A percentile compares a stretch with the other conserved stretches of the same genome.
Conservation (phyloP, 495 filamentous ascomycete genomes). For the Neurospora hispaniola region DNA sequence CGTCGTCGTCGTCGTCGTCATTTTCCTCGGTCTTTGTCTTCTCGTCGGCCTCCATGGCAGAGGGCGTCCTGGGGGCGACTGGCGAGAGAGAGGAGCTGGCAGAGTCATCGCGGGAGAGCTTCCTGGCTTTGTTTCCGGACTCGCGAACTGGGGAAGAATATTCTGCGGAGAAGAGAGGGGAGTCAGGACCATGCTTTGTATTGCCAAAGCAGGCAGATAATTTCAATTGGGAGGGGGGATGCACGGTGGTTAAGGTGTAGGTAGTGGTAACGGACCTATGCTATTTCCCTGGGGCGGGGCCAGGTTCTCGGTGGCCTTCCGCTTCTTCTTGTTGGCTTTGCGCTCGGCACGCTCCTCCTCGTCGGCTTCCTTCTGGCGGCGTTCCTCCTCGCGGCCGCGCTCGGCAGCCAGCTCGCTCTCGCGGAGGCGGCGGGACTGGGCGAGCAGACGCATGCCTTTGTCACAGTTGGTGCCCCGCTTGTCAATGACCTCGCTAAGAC, state of each 20-base stretch:
- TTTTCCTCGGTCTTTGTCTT: slow-evolving; percentile 38
- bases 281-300: slow-evolving; percentile 56
- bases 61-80: slow-evolving; percentile 37
- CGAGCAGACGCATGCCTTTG: slow-evolving; percentile 61
- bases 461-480: slow-evolving; percentile 53
- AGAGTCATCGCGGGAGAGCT: slow-evolving; percentile 41
- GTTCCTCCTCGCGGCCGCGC: slow-evolving; percentile 30
- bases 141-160: slow-evolving; percentile 37
- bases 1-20: slow-evolving; percentile 26
- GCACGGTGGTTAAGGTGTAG: background rate
- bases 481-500: slow-evolving; percentile 54
- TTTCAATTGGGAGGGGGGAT: background rate
- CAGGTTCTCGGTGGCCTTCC: slow-evolving; percentile 38
- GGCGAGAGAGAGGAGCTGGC: slow-evolving; percentile 56
- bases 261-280: slow-evolving; percentile 35
- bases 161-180: slow-evolving; percentile 14
- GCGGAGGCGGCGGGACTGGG: slow-evolving; percentile 51
- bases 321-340: slow-evolving; percentile 47
- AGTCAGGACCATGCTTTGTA: background rate
- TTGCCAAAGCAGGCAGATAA: background rate
- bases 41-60: slow-evolving; percentile 40
- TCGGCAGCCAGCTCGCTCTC: slow-evolving; percentile 35
- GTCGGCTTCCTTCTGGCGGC: slow-evolving; percentile 24
- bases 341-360: slow-evolving; percentile 38
- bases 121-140: slow-evolving; percentile 31